Percentiles rank a stretch among this genome's conserved stretches.
These are phyloP conservation scores for Annulohypoxylon truncatum DNA, from an alignment of 2,329 filamentous ascomycete genomes.

Conservation along the genomic window DNA sequence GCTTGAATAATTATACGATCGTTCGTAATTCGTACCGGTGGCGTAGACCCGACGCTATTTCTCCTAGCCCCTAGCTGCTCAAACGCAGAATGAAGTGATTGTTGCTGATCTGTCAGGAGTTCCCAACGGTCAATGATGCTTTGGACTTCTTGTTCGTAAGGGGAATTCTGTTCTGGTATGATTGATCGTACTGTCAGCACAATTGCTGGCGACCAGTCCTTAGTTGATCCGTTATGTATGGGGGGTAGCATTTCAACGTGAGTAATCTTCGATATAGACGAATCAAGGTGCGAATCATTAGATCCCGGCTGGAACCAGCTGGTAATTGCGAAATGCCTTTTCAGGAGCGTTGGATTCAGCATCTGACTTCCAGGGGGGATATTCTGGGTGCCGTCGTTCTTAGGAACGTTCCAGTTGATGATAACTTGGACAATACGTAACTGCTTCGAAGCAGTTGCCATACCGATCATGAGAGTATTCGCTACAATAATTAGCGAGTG, in stretches of 20 bases:
- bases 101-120: conserved; percentile 73
- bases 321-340: conserved; percentile 67
- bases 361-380: conserved; percentile 58
- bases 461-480: conserved; percentile 69
- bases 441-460: conserved; percentile 76
- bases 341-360: conserved; percentile 65
- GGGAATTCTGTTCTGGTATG: conserved; percentile 62
- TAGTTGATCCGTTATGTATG: conserved; percentile 68
- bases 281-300: conserved; percentile 58
- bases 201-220: conserved; percentile 67
- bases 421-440: conserved; percentile 79
- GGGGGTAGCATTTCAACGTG: conserved; percentile 79
- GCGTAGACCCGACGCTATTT: conserved; percentile 57
- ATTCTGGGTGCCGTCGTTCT: conserved; percentile 64
- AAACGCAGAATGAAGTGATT: conserved; percentile 78
- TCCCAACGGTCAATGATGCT: conserved; percentile 89
- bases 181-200: conserved; percentile 80
- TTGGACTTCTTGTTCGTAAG: conserved; percentile 72
- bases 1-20: conserved; percentile 11
- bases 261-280: conserved; percentile 72
- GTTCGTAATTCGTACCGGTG: conserved; percentile 35
- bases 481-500: conserved; percentile 35
- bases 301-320: conserved; percentile 66
- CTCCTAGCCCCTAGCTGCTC: conserved; percentile 76
- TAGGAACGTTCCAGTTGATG: conserved; percentile 77